Percentiles rank a stretch among this genome's conserved stretches.
phyloP scores from a whole-genome alignment of 2,329 filamentous ascomycete species.

The Trichoderma cornu-damae region DNA sequence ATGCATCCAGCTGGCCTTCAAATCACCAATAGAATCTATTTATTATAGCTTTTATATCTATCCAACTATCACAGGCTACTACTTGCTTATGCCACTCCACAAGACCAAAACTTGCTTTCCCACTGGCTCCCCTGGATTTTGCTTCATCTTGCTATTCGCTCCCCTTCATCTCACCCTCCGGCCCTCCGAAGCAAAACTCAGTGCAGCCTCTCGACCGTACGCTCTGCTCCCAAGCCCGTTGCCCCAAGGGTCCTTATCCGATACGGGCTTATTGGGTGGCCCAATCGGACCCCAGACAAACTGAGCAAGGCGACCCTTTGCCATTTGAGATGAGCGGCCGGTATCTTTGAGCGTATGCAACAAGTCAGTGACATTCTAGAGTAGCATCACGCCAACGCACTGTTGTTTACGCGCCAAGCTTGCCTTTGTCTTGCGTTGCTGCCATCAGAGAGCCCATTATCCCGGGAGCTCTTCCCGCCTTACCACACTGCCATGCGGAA shows the following conservation, averaged over 20 bases:
- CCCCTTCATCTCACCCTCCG: background rate
- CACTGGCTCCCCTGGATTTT: too few relatives aligned
- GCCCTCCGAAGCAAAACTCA: background rate
- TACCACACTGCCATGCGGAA: background rate
- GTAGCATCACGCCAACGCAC: background rate
- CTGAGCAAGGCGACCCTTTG: constrained; percentile 11
- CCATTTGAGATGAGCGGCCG: background rate
- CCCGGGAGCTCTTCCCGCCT: background rate
- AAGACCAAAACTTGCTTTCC: too few relatives aligned
- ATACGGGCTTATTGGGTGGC: constrained; percentile 31
- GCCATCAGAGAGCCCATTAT: background rate
- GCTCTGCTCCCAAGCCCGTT: background rate
- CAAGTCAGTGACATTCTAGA: background rate
- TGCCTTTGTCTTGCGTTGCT: background rate
- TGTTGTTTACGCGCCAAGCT: background rate
- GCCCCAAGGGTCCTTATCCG: background rate
- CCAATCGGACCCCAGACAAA: constrained; percentile 30
- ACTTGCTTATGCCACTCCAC: too few relatives aligned
- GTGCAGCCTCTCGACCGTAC: background rate
- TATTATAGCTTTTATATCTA: background rate
- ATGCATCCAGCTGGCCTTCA: too few relatives aligned
- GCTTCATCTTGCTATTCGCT: too few relatives aligned
- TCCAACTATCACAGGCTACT: background rate
- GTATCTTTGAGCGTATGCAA: constrained; percentile 2
- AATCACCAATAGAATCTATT: background rate